phyloP scores from a whole-genome alignment of 2,329 filamentous ascomycete genomes.

The Grosmannia clavigera region DNA sequence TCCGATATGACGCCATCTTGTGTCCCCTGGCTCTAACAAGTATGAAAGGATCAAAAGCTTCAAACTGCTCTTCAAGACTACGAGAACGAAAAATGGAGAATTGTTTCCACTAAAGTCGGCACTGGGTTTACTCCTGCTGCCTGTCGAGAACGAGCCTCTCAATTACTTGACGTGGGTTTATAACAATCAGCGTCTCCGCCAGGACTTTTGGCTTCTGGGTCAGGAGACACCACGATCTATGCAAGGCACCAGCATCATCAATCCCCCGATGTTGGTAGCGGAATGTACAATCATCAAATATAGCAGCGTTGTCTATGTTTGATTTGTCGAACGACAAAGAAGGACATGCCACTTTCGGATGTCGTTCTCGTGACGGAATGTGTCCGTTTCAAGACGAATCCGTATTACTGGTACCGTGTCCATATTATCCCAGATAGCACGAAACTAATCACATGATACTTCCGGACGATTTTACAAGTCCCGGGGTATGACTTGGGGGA shows the following conservation, averaged over 20 bases:
- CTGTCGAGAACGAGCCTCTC: conserved; percentile 67
- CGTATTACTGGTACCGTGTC: too few species aligned
- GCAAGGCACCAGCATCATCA: conserved; percentile 11
- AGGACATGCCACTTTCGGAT: too few species aligned
- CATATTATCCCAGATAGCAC: too few species aligned
- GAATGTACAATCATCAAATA: background rate
- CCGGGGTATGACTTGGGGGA: too few species aligned
- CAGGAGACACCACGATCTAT: conserved; percentile 33
- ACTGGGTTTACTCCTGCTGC: conserved; percentile 78
- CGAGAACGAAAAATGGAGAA: conserved; percentile 86
- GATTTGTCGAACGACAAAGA: too few species aligned
- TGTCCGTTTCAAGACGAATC: too few species aligned
- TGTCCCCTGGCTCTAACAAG: background rate
- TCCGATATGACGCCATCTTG: too few species aligned
- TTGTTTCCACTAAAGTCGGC: conserved; percentile 82
- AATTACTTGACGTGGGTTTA: conserved; percentile 42
- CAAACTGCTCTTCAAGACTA: conserved; percentile 69
- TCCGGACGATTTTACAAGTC: too few species aligned
- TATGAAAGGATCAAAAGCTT: conserved; percentile 60
- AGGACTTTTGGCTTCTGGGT: conserved; percentile 30
- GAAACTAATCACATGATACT: too few species aligned
- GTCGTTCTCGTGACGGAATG: too few species aligned
- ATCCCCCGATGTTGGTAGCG: background rate
- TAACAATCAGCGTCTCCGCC: conserved; percentile 45
- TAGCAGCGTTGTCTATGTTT: background rate